Evolutionary conservation across 352 stramenopile species (phyloP), one percentile per base, ranked within the genome.

Genomic region (Phytophthora aleatoria): DNA sequence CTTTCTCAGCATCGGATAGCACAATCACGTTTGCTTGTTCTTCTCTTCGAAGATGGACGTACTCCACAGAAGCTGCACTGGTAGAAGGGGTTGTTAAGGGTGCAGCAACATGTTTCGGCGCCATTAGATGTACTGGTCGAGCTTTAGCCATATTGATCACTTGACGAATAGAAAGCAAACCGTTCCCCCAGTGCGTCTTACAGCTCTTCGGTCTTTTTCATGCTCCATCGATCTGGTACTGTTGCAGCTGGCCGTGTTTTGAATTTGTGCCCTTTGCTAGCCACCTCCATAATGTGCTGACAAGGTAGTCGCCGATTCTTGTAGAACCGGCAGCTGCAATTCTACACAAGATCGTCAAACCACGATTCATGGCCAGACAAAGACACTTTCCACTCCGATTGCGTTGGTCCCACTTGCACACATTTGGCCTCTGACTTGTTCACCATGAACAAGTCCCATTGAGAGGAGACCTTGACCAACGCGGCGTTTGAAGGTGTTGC

Each of bases 211-310:
- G 28, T 28, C 9, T 38, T 9, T 15, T 28, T 41, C 47, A 53
- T 53, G 13, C 30, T 42, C 47, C 47, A 41, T 28, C 15, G n/a
- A 13, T 12, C n/a, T 27, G 30, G 26, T 3, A 42, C n/a, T 13
- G 30, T 20, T 20, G 16, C 16, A 20, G 16, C 16, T 20, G 16
- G 16, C 1, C 41, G 47, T 3, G 6, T 2, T 38, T 28, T 13
- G n/a, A 53, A 27, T 15, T 5, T 2, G 24, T 53, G 15, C 4
- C 5, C 27, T 31, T 31, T 31, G 1, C 16, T 27, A 28, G 28
- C 7, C 13, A 54, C 48, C 48, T 43, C 16, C 48, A 54, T 42
- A 16, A 30, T 5, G 10, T 42, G 48, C 30, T 42, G 48, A 16
- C 31, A 54, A 20, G n/a, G 31, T 3, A 43, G 2, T 3, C 48